Base-by-base conservation (phyloP, 2,329 filamentous ascomycete species). In the Clarireedia homoeocarpa region DNA sequence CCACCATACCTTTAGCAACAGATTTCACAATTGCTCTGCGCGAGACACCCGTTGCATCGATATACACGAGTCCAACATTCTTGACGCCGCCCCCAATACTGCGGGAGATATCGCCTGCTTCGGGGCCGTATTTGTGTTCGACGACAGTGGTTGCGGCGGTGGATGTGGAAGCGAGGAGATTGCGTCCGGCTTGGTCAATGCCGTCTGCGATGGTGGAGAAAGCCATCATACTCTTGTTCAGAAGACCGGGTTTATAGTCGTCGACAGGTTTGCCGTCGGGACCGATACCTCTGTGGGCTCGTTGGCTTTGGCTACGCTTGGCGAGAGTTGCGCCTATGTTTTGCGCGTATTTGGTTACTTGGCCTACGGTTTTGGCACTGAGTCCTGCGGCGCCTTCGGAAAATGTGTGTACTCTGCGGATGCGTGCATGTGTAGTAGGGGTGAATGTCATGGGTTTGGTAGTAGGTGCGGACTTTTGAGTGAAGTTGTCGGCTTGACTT, bases 211-310 rank as follows among this genome's bases (percentile, higher is more conserved):
- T 83, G 0, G 94, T 99, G 40, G 88, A 90, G 71, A 97, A 97
- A 0, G 94, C 94, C 76, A 99, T 97, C 75, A 99, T 77, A 60
- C 86, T 91, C 78, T 96, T 96, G 75, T 99, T 99, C 62, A 99
- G 74, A 30, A 99, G 74, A 5, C 94, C 92, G 0, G 94, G 92
- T 73, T 96, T 96, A 74, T 94, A 95, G 17, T 75, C 73, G 17
- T 75, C 70, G 40, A 76, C 71, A 3, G 63, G 61, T 27, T 84
- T 83, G 38, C 89, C 89, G 59, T 91, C 82, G 58, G 84, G 81
- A 58, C 88, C 88, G 57, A 79, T 81, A 1, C 85, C 84, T 65
- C 80, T 82, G 14, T 73, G 71, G 20, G 79, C 80, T 53, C 77
- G 78, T 62, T 77, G 78, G 63, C 73, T 79, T 58, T 70, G 74